Conservation (phyloP, 129 eudicot genomes). For the Lactuca sativa region DNA sequence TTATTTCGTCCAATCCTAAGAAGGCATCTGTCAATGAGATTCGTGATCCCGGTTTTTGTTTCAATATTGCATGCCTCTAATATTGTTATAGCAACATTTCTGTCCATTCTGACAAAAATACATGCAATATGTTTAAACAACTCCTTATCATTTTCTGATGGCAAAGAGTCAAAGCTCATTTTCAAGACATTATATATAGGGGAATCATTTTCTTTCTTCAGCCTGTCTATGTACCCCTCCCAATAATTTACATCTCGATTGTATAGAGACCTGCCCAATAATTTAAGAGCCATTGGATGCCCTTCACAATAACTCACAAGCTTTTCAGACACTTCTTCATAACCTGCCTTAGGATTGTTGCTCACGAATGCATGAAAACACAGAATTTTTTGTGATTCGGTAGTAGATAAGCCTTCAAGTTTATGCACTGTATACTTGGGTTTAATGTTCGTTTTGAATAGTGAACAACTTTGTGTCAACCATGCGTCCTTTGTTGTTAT, state of each 20-base stretch:
- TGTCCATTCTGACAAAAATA: slow-evolving; percentile 24
- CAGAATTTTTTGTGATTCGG: background rate
- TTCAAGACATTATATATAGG: no score
- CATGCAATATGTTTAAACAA: slow-evolving; percentile 26
- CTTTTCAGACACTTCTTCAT: no score
- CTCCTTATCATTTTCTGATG: background rate
- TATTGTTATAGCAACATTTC: background rate
- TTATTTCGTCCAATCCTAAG: no score
- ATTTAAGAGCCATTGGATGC: slow-evolving; percentile 33
- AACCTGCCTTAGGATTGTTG: no score
- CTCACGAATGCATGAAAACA: background rate
- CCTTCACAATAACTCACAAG: no score
- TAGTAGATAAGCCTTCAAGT: background rate
- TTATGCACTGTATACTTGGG: background rate
- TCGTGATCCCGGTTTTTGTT: no score
- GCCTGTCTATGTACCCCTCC: background rate
- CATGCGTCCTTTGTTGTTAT: no score
- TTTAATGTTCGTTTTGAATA: background rate
- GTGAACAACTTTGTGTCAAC: background rate
- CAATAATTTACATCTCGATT: slow-evolving; percentile 12
- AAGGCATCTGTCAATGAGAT: no score
- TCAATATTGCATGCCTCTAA: slow-evolving; percentile 19
- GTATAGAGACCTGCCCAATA: slow-evolving; percentile 26
- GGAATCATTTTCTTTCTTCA: no score
- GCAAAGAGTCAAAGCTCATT: slow-evolving; percentile 12